phyloP scores from a whole-genome alignment of 345 rosid species.

The Eucalyptus urophylla region DNA sequence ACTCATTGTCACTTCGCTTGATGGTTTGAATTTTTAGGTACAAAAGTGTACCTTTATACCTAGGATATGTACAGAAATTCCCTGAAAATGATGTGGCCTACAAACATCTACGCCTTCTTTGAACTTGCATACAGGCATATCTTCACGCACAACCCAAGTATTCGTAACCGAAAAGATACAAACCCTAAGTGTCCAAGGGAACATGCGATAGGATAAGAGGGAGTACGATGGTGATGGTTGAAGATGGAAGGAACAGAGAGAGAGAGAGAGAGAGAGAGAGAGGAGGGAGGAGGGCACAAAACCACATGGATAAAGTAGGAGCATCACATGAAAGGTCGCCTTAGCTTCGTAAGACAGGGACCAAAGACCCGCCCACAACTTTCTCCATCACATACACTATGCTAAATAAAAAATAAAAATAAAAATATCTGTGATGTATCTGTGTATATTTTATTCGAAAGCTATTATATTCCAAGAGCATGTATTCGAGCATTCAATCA shows the following conservation, averaged over 20 bases:
- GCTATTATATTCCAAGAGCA: constrained; percentile 4
- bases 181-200: background rate
- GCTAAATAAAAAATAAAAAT: background rate
- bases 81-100: background rate
- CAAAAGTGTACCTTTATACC: background rate
- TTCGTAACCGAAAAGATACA: background rate
- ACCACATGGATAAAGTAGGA: constrained; percentile 39
- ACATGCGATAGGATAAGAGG: background rate
- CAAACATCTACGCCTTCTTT: background rate
- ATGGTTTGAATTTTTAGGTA: background rate
- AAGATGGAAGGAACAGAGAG: background rate
- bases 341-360: constrained; percentile 12
- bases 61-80: background rate
- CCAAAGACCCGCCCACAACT: background rate
- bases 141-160: background rate
- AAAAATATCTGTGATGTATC: background rate
- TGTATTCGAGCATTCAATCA: background rate
- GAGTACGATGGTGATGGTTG: constrained; percentile 10
- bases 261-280: background rate
- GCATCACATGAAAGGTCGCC: constrained; percentile 29
- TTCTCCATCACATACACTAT: background rate
- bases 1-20: background rate
- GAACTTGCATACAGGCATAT: background rate
- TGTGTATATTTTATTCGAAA: background rate
- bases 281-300: background rate